phyloP scores from a whole-genome alignment of 306 rosid species.

The Trichosanthes truncata region DNA sequence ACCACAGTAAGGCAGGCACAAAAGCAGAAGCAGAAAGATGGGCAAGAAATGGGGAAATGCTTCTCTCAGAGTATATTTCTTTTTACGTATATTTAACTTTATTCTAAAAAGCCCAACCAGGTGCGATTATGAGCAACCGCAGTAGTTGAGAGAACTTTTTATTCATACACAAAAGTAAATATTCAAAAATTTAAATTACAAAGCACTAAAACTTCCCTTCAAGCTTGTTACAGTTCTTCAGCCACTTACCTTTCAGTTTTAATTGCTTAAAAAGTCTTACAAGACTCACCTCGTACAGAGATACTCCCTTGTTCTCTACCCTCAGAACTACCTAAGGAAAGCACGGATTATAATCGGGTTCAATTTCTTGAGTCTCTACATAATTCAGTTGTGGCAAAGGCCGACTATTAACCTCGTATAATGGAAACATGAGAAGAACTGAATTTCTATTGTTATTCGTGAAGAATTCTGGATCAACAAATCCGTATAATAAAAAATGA shows the following conservation, averaged over 20 bases:
- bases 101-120: background rate
- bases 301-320: background rate
- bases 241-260: background rate
- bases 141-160: background rate
- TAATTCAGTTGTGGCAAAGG: background rate
- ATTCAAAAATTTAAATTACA: background rate
- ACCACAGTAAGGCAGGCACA: background rate
- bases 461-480: background rate
- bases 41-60: background rate
- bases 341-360: background rate
- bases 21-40: background rate
- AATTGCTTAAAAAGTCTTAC: background rate
- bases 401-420: background rate
- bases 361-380: background rate
- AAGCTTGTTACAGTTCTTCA: background rate
- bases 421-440: background rate
- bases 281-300: background rate
- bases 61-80: background rate
- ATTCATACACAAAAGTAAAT: background rate
- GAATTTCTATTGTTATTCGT: background rate
- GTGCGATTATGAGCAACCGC: background rate
- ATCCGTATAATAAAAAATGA: background rate
- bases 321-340: background rate
- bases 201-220: background rate
- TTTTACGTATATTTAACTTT: background rate